These are phyloP conservation scores for Actinomucor elegans DNA, from an alignment of 371 early-diverging fungal species.

Conservation along the genomic window DNA sequence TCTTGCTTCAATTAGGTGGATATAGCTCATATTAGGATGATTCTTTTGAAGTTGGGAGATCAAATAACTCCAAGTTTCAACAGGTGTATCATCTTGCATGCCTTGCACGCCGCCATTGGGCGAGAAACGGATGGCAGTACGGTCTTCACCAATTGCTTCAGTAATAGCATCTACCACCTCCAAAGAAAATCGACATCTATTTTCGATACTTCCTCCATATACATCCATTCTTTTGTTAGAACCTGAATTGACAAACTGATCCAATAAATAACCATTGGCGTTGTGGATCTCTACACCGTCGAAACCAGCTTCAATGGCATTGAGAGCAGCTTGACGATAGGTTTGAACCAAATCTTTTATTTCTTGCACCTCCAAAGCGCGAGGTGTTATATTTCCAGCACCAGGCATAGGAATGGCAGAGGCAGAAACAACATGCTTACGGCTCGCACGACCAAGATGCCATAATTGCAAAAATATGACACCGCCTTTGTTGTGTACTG, in stretches of 20 bases:
- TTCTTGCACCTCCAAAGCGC: constrained; percentile 60
- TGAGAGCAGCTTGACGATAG: constrained; percentile 58
- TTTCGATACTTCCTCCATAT: constrained; percentile 78
- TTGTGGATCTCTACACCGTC: constrained; percentile 74
- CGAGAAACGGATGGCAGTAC: constrained; percentile 25
- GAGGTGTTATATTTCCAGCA: constrained; percentile 16
- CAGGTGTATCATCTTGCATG: constrained; percentile 18
- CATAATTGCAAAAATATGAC: constrained; percentile 61
- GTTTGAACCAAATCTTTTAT: constrained; percentile 58
- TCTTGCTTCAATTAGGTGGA: constrained; percentile 25
- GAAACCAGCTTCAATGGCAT: constrained; percentile 55
- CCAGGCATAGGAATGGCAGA: constrained; percentile 13
- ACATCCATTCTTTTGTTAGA: constrained; percentile 57
- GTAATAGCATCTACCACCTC: constrained; percentile 61
- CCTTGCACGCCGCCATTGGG: constrained; percentile 14
- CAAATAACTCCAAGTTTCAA: constrained; percentile 24
- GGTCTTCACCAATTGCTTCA: constrained; percentile 27
- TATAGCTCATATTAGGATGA: constrained; percentile 16
- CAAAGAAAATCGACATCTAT: constrained; percentile 64
- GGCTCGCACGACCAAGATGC: constrained; percentile 38
- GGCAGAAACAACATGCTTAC: constrained; percentile 10
- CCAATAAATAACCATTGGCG: constrained; percentile 69
- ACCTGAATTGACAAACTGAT: constrained; percentile 52
- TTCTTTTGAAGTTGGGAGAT: constrained; percentile 9
- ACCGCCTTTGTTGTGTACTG: constrained; percentile 58